A percentile compares a stretch with the other conserved stretches of the same genome.
These are phyloP conservation scores for Vitis cinerea DNA, from an alignment of 164 flowering plant genomes.

Conservation along the genomic window DNA sequence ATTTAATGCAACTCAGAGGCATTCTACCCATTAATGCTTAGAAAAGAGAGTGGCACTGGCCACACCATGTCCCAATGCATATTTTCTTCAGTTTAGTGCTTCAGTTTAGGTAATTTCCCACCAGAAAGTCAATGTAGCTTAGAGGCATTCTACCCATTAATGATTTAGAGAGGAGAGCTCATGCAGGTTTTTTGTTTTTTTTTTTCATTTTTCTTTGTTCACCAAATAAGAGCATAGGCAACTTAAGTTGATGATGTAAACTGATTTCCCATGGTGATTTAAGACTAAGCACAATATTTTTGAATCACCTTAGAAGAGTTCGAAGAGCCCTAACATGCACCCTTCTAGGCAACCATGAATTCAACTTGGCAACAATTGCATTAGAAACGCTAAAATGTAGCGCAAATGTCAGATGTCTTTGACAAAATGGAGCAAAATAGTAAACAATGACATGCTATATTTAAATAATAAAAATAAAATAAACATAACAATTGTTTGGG, in stretches of 20 bases:
- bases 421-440: neutral
- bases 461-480: neutral
- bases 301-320: neutral
- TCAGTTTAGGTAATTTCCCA: neutral
- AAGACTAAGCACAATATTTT: neutral
- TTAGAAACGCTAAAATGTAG: neutral
- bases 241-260: neutral
- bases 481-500: neutral
- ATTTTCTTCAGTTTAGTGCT: neutral
- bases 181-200: too few species aligned
- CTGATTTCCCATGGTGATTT: neutral
- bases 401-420: too few species aligned
- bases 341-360: neutral
- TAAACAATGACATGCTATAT: neutral
- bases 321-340: neutral
- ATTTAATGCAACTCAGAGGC: too few species aligned
- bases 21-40: neutral
- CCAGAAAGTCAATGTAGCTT: neutral
- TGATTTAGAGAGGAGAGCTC: too few species aligned
- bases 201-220: too few species aligned
- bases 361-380: neutral
- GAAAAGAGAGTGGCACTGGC: neutral
- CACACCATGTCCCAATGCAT: neutral
- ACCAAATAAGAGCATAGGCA: too few species aligned
- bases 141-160: neutral